Base-by-base conservation (phyloP, 257 asterid genomes). In the Nicotiana benthamiana region DNA sequence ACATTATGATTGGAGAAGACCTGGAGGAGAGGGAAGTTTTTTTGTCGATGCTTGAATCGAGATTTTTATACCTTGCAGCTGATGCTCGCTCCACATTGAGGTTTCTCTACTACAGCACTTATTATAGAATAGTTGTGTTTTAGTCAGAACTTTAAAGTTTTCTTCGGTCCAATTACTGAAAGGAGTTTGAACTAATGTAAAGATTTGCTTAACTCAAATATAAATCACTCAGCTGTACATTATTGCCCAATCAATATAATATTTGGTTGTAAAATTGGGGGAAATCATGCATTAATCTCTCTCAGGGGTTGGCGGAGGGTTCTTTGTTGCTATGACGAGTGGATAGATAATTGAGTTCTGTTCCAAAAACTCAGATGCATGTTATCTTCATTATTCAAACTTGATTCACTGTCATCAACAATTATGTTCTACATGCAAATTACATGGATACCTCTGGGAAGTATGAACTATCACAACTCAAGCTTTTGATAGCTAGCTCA, bases 11-110 rank as follows among this genome's bases (percentile, higher is more conserved):
- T 36, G 96, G 90, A 61, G 97, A 91, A 83, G 97, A 94, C 84
- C 95, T 84, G 3, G 90, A 89, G n/a, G 97, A 92, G 86, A 90
- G 99, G 90, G 97, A 96, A 12, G 85, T 85, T 32, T 96, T 90
- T 81, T 92, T 96, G 83, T 86, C 95, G 3, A 86, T 83, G 91
- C 92, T 96, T 63, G 99, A 93, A 80, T 89, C 97, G 28, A 92
- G 99, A 83, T 96, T 96, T 85, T 84, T 94, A 75, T 96, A 87
- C 85, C 99, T 96, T 32, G 99, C 99, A 40, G 98, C 99, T 67
- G 99, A 96, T 90, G 99, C 98, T 26, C 90, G 90, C 30, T 90
- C 97, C 32, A 92, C 95, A 10, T 83, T 96, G 87, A 96, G 99
- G 99, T 96, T 82, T 64, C 75, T 84, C 68, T 79, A 51, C 36